Evolutionary conservation across 2,329 filamentous ascomycete genomes (phyloP), one percentile per base, ranked within the genome.

Genomic region (Lasiodiplodia hormozganensis): DNA sequence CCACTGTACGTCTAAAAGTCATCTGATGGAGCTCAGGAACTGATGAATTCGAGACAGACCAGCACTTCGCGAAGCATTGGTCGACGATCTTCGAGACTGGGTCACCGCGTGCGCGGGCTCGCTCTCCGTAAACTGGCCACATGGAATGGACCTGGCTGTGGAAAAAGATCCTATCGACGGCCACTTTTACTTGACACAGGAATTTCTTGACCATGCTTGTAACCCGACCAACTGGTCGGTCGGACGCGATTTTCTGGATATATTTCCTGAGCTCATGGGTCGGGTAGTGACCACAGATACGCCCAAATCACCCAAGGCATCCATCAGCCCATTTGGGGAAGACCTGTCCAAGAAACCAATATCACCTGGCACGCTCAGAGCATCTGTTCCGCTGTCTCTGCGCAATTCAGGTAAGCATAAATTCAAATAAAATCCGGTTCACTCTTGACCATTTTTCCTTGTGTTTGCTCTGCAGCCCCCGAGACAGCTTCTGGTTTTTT

Each of bases 61-160:
- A n/a, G 28, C 28, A 38, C 54, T 67, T 25, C 65, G 65, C 21
- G 65, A 67, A 60, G 40, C 43, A 18, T 40, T 67, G 21, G 65
- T 67, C n/a, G 43, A 67, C 21, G 56, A 67, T 31, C 54, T 67
- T 2, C 53, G 65, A 28, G 65, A 67, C 16, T 67, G 65, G 65
- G 65, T 67, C 31, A 51, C 65, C 16, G 65, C 54, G 7, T 67
- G 65, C 21, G 65, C 60, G 18, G 53, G 40, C 28, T 52, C 43
- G 28, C 65, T 67, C 12, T 67, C 65, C n/a, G 54, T 67, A 31
- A 67, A 60, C 10, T 67, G 65, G 65, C 31, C 65, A 8, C 40
- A 60, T 53, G 65, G 65, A 25, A 54, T 67, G 53, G 65, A 67
- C 14, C 54, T n/a, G 16, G 14, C 28, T 18, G 40, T 67, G 28